A percentile compares a stretch with the other conserved stretches of the same genome.
Evolutionary conservation across 148 eudicot species (phyloP).

Genomic region (Fagopyrum esculentum): DNA sequence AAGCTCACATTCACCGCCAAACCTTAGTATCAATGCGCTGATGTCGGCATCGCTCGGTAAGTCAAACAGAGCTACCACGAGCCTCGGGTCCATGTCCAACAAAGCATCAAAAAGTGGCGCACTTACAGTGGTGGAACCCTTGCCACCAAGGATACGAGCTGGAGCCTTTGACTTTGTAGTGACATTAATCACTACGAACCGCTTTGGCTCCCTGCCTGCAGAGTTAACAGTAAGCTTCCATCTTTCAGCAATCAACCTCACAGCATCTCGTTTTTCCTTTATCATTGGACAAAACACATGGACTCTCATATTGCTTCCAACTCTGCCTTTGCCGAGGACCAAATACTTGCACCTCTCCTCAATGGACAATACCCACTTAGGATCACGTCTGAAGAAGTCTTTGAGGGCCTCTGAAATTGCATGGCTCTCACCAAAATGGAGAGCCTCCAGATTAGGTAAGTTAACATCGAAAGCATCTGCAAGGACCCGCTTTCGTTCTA

Average conservation of each 20-base stretch:
- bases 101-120: slow-evolving; percentile 55
- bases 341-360: slow-evolving; percentile 85
- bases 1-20: slow-evolving; percentile 96
- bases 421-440: slow-evolving; percentile 67
- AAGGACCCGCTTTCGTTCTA: slow-evolving; percentile 66
- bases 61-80: slow-evolving; percentile 76
- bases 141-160: slow-evolving; percentile 59
- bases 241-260: slow-evolving; percentile 80
- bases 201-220: slow-evolving; percentile 95
- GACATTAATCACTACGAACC: slow-evolving; percentile 69
- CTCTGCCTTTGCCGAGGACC: slow-evolving; percentile 73
- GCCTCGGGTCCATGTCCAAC: slow-evolving; percentile 91
- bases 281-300: slow-evolving; percentile 90
- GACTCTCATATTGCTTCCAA: slow-evolving; percentile 35
- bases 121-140: slow-evolving; percentile 33
- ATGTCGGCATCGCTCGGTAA: slow-evolving; percentile 81
- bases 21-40: slow-evolving; percentile 81
- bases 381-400: slow-evolving; percentile 68
- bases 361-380: slow-evolving; percentile 84
- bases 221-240: slow-evolving; percentile 80
- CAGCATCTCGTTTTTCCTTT: slow-evolving; percentile 85
- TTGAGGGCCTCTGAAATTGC: slow-evolving; percentile 50
- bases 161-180: slow-evolving; percentile 76
- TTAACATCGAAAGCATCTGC: slow-evolving; percentile 86
- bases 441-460: slow-evolving; percentile 57